phyloP scores from a whole-genome alignment of 495 filamentous ascomycete genomes.

The Cenococcum geophilum region DNA sequence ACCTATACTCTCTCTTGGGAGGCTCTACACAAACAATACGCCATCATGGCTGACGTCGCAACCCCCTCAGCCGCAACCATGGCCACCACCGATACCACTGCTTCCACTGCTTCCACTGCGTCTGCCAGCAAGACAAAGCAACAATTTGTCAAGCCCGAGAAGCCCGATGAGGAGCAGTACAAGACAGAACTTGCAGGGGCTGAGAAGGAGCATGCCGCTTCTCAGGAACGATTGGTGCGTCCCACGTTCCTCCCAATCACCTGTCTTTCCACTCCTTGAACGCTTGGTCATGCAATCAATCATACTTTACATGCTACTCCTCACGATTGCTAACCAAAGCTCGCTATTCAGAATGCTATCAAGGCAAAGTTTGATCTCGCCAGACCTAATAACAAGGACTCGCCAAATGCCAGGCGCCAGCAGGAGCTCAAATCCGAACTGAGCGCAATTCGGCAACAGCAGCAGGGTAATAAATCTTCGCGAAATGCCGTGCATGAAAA shows the following conservation, averaged over 20 bases:
- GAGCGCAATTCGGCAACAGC: conserved; percentile 67
- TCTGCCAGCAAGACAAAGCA: conserved; percentile 34
- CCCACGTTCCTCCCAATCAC: conserved; percentile 1
- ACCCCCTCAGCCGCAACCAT: conserved; percentile 28
- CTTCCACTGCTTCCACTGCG: conserved; percentile 18
- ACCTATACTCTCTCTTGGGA: not conserved
- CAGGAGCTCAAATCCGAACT: conserved; percentile 73
- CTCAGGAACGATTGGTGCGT: conserved; percentile 73
- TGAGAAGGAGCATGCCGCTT: conserved; percentile 73
- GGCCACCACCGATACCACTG: conserved; percentile 22
- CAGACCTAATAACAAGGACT: conserved; percentile 67
- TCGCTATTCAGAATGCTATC: conserved; percentile 58
- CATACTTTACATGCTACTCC: not conserved
- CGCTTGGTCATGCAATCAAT: not conserved
- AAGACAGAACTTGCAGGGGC: conserved; percentile 66
- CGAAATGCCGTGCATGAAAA: conserved; percentile 71
- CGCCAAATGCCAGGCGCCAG: conserved; percentile 65
- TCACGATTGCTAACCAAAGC: not conserved
- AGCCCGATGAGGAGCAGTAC: conserved; percentile 65
- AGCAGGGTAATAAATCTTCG: conserved; percentile 73
- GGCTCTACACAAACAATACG: not conserved
- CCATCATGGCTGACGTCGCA: conserved; percentile 35
- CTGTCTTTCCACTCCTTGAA: not conserved
- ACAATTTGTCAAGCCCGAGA: conserved; percentile 44
- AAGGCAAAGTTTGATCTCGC: conserved; percentile 78